These are phyloP conservation scores for Lasiodiplodia sp. DNA, from an alignment of 2,329 filamentous ascomycete genomes.

Conservation along the genomic window DNA sequence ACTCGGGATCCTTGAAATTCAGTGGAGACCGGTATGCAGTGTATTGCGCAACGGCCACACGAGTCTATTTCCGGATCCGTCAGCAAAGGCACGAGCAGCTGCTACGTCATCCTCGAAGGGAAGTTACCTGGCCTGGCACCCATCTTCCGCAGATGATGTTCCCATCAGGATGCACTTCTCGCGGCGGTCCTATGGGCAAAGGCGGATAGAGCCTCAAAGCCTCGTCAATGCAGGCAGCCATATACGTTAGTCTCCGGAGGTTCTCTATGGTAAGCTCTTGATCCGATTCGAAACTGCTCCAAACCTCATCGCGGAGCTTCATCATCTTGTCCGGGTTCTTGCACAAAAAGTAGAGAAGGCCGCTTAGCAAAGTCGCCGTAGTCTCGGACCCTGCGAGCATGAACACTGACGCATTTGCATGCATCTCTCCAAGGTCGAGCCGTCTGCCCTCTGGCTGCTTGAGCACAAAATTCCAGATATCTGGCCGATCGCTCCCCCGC, in stretches of 20 bases:
- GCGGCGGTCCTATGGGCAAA: slow-evolving; percentile 43
- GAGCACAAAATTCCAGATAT: slow-evolving; percentile 53
- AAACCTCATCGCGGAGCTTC: slow-evolving; percentile 41
- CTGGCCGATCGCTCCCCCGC: slow-evolving; percentile 28
- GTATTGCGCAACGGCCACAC: slow-evolving; percentile 24
- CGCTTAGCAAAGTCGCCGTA: slow-evolving; percentile 51
- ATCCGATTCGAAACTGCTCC: slow-evolving; percentile 35
- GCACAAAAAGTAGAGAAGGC: slow-evolving; percentile 46
- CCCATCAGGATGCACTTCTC: slow-evolving; percentile 45
- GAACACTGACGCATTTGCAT: slow-evolving; percentile 46
- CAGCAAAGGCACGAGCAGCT: neutral
- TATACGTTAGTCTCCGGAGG: slow-evolving; percentile 44
- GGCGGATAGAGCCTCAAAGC: slow-evolving; percentile 52
- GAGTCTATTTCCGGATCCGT: slow-evolving; percentile 12
- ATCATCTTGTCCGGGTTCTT: slow-evolving; percentile 36
- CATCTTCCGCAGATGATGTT: slow-evolving; percentile 46
- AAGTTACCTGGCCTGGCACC: slow-evolving; percentile 43
- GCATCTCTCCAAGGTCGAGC: slow-evolving; percentile 37
- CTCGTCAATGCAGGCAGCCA: slow-evolving; percentile 52
- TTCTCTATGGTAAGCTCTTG: slow-evolving; percentile 46
- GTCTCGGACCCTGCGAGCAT: slow-evolving; percentile 57
- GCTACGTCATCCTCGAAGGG: neutral
- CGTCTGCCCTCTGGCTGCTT: slow-evolving; percentile 39
- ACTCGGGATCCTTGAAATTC: slow-evolving; percentile 46
- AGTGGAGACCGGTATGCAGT: slow-evolving; percentile 28